A percentile compares a stretch with the other conserved stretches of the same genome.
Evolutionary conservation across 106 monocot genomes (phyloP).

Genomic region (Dendrobium officinale): DNA sequence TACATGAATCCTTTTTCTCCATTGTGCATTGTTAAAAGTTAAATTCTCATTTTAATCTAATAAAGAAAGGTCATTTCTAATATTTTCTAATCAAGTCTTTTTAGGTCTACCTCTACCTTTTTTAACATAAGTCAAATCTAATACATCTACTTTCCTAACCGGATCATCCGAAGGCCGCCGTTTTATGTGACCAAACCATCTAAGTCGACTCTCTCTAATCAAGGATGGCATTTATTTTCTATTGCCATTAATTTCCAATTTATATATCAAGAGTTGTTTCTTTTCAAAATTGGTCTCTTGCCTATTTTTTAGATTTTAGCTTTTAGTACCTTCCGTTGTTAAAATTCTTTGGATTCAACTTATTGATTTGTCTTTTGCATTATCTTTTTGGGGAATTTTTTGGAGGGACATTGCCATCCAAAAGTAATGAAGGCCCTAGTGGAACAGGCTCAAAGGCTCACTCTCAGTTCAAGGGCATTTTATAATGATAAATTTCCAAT

Average conservation of each 20-base stretch:
- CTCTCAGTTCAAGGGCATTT: conserved; percentile 98
- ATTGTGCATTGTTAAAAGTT: no score
- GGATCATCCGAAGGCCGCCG: no score
- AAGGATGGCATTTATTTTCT: not conserved
- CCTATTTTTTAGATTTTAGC: not conserved
- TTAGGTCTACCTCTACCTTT: no score
- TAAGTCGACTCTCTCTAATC: no score
- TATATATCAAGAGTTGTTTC: not conserved
- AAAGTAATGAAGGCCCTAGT: conserved; percentile 77
- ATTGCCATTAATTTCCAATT: not conserved
- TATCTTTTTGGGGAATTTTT: conserved; percentile 1
- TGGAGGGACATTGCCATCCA: conserved; percentile 94
- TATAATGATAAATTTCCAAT: conserved; percentile 94
- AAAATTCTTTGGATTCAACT: not conserved
- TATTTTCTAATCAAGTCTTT: no score
- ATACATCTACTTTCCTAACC: no score
- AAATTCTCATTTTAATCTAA: no score
- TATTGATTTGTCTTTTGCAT: not conserved
- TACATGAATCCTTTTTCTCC: no score
- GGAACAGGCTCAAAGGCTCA: conserved; percentile 79
- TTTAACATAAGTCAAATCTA: no score
- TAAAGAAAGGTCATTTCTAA: no score
- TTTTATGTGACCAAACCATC: no score
- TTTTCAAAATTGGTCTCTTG: not conserved
- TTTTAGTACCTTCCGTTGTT: not conserved